Evolutionary conservation across 1,284 basidiomycete genomes (phyloP), one percentile per base, ranked within the genome.

Genomic region (Cryptococcus floricola): DNA sequence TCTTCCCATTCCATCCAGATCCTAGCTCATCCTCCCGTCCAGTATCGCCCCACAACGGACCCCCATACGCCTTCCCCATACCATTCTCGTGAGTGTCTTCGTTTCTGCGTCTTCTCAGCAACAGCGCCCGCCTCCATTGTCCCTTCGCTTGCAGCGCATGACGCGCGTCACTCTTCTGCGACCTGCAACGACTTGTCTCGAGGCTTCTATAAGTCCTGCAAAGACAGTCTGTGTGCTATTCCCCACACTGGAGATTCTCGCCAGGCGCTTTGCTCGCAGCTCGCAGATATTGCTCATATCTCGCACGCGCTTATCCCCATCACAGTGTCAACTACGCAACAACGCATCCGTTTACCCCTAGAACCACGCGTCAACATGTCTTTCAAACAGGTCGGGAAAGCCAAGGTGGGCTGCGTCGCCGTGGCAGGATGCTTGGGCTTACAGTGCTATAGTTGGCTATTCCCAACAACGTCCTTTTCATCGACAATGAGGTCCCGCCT

Each of bases 391-490:
- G 10, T 39, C 14, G 37, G n/a, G 9, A 50, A 50, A 34, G 48
- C 48, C 34, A 50, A 50, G 48, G 48, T 50, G 12, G 13, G 46
- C 5, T 10, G 10, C 31, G 6, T 34, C 27, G 23, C 12, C 8
- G 19, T 48, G 41, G 14, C 8, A 16, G 7, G 19, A 42, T 42
- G 9, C 19, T 10, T 8, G 8, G 7, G 14, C 16, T 44, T 34
- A 39, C 12, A 16, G 9, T 39, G 31, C 23, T 18, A 12, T 52
- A 74, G 73, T 63, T 75, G 13, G 70, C 69, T 16, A 63, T 72
- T 50, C 68, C 70, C 43, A 68, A 69, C 41, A 69, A 69, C 38
- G 63, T 77, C 31, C 60, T 71, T 43, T 77, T 71, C 65, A 69
- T 77, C 59, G 75, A 77, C 27, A 62, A 62, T 25, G 62, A 72